Base-by-base conservation (phyloP, 345 rosid genomes). In the Syzygium oleosum region DNA sequence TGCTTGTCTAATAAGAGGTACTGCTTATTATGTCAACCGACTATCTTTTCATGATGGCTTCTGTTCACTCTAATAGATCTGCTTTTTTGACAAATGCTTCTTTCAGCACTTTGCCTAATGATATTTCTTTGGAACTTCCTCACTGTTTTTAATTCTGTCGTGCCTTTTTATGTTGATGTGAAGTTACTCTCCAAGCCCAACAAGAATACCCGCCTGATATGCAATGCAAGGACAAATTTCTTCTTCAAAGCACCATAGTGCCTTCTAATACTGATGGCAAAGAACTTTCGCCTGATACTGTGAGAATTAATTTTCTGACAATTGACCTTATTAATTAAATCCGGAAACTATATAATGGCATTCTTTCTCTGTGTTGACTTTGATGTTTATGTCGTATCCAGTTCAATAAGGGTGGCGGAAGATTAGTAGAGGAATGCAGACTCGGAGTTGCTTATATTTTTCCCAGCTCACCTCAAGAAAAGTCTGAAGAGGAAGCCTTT, bases 141-240 rank as follows among this genome's bases (percentile, higher is more conserved):
- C 2, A 11, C 85, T 51, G 56, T 31, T 49, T 73, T 51, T 51
- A 52, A 41, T 53, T 52, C 21, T 63, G 56, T 54, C 2, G 85
- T 29, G 85, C 61, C 83, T 91, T 85, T 79, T 87, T 84, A 88
- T 16, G 68, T 91, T 87, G 85, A 88, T 68, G 90, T 16, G 80
- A 93, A 97, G 99, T 97, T 87, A 94, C 98, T 29, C 95, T 97
- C 88, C 99, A 97, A 94, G 96, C 98, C 15, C 99, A 95, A 87
- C 89, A 84, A 11, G 99, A 95, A 92, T 89, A 90, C 91, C 99
- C 99, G 88, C 94, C 92, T 49, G 97, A 94, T 90, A 92, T 96
- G 99, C 98, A 95, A 89, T 95, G 99, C 94, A 97, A 94, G 92
- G 99, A 97, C 92, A 97, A 96, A 89, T 97, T 97, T 94, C 97